Percentiles rank a stretch among this genome's conserved stretches.
Evolutionary conservation across 169 alveolate species (phyloP).

Genomic region (Amoebophrya sp.): DNA sequence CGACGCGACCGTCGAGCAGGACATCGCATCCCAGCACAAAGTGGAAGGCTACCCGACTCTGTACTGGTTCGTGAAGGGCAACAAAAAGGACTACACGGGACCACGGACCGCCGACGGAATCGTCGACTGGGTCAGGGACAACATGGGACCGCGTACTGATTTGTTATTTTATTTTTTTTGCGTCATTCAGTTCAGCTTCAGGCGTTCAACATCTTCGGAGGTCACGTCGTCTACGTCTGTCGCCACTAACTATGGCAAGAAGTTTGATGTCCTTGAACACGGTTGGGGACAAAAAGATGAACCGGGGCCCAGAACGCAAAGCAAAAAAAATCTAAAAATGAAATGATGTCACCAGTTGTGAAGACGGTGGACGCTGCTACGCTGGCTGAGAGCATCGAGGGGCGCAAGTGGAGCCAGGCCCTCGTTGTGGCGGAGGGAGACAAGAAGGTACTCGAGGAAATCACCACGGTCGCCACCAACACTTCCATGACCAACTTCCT

Average conservation of each 20-base stretch:
- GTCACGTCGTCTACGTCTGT: neutral
- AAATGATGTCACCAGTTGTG: neutral
- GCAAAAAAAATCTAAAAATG: too few species aligned
- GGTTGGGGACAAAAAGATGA: too few species aligned
- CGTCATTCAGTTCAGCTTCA: neutral
- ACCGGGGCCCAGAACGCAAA: too few species aligned
- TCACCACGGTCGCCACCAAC: neutral
- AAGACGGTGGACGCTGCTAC: neutral
- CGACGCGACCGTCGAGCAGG: neutral
- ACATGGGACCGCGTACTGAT: neutral
- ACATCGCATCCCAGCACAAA: neutral
- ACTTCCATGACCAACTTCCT: neutral
- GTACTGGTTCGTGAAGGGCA: neutral
- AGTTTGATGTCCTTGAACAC: too few species aligned
- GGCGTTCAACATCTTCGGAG: neutral
- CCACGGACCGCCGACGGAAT: neutral
- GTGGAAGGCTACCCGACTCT: neutral
- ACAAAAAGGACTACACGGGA: neutral
- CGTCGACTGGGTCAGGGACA: neutral
- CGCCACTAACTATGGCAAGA: neutral
- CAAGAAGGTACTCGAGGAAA: neutral
- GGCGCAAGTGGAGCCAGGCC: neutral
- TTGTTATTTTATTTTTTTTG: neutral
- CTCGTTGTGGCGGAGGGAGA: neutral
- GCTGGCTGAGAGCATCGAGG: neutral